Base-by-base conservation (phyloP, 495 filamentous ascomycete genomes). In the Glarea lozoyensis region DNA sequence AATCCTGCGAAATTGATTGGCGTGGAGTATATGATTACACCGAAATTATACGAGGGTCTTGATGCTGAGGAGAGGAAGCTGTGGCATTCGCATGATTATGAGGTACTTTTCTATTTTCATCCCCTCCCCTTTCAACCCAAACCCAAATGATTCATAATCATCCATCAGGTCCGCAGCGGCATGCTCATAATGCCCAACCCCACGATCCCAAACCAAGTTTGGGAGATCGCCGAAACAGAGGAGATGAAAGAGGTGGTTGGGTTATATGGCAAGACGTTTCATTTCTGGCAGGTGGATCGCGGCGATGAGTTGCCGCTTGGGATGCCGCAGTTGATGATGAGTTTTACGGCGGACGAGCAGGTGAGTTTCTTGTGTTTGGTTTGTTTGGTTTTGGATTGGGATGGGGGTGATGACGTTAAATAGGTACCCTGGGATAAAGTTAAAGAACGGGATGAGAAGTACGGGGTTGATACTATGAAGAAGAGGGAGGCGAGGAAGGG, bases 1-100 rank as follows among this genome's bases (percentile, higher is more conserved):
- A 63, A 72, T 13, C 77, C 78, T 34, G 86, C 88, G 7, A 70
- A 81, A 2, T 67, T 94, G 10, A 80, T 94, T 47, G 88, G 88
- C 27, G 69, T 95, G 49, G 90, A 96, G 62, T 95, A 95, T 68
- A 92, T 96, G 88, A 82, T 95, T 55, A 76, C 78, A 2, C 76
- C 78, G 0, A 61, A 64, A 2, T 65, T 94, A 1, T 94, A 78
- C 66, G 60, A 66, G 9, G 79, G 73, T 0, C 76, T 96, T 0
- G 66, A 73, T 5, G 4, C 56, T 0, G 69, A 75, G 9, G 89
- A 95, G 61, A 74, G 79, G 10, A 68, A 72, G 44, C 51, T 64
- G 5, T 66, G 61, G 61, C 60, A 66, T 50, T 59, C 57, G 17
- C 63, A 67, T 39, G 44, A 57, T 15, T 67, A 52, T 41, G 63